These are phyloP conservation scores for Xylogone sp. DNA, from an alignment of 2,329 filamentous ascomycete species.

Conservation along the genomic window DNA sequence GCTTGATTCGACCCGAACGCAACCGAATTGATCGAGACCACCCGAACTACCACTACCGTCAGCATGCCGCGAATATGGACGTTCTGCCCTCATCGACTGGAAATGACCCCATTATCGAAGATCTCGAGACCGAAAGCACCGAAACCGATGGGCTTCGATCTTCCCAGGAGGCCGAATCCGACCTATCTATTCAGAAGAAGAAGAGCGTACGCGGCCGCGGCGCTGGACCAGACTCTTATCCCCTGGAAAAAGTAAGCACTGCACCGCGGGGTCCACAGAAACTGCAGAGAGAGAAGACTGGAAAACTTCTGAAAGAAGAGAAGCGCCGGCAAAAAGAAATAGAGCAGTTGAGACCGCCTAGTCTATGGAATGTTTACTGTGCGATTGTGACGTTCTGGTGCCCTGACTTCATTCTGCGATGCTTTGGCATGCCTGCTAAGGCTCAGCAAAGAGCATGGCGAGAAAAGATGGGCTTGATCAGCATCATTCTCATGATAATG, in stretches of 20 bases:
- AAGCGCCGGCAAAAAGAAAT: slow-evolving; percentile 53
- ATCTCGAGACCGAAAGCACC: slow-evolving; percentile 53
- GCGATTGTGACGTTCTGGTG: slow-evolving; percentile 92
- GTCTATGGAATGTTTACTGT: slow-evolving; percentile 94
- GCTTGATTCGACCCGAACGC: slow-evolving; percentile 84
- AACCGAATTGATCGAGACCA: slow-evolving; percentile 81
- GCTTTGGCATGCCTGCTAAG: slow-evolving; percentile 80
- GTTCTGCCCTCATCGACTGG: slow-evolving; percentile 88
- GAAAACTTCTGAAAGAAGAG: slow-evolving; percentile 63
- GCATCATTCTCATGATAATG: slow-evolving; percentile 86
- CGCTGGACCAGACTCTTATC: slow-evolving; percentile 15
- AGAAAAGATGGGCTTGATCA: slow-evolving; percentile 96
- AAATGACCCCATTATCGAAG: slow-evolving; percentile 82
- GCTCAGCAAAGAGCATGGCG: slow-evolving; percentile 91
- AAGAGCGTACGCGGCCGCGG: slow-evolving; percentile 18
- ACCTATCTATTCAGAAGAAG: slow-evolving; percentile 20
- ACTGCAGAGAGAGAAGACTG: slow-evolving; percentile 42
- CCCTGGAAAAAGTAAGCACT: slow-evolving; percentile 20
- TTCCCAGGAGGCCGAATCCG: slow-evolving; percentile 26
- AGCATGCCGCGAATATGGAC: slow-evolving; percentile 91
- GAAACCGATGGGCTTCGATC: slow-evolving; percentile 26
- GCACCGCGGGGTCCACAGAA: slow-evolving; percentile 24
- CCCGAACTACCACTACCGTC: slow-evolving; percentile 92
- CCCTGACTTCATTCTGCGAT: slow-evolving; percentile 77
- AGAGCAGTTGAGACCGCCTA: slow-evolving; percentile 71